Conservation (phyloP, 768 basidiomycete species). For the Zangia roseola region DNA sequence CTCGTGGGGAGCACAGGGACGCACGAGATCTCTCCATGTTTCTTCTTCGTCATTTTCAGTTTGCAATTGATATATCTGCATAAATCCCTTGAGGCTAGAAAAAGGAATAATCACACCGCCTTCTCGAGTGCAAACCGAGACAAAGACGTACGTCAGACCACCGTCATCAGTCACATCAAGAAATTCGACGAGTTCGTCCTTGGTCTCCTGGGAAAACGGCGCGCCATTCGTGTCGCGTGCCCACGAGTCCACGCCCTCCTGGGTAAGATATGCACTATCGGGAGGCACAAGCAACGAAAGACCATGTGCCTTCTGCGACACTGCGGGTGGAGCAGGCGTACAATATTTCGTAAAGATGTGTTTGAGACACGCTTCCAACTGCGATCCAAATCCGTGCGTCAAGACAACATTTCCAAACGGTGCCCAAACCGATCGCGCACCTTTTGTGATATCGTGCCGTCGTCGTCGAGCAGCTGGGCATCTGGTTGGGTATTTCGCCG, state of each 20-base stretch:
- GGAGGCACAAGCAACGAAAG: conserved; percentile 43
- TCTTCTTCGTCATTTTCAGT: conserved; percentile 83
- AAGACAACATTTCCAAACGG: neutral
- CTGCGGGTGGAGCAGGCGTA: conserved; percentile 37
- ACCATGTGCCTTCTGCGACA: conserved; percentile 18
- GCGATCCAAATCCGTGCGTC: neutral
- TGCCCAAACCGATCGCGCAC: conserved; percentile 31
- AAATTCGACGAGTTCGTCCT: conserved; percentile 73
- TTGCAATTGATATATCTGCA: conserved; percentile 84
- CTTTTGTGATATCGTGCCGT: conserved; percentile 66
- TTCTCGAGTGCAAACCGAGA: neutral
- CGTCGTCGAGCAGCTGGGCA: conserved; percentile 64
- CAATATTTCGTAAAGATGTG: conserved; percentile 84
- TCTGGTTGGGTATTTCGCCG: conserved; percentile 49
- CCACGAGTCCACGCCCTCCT: conserved; percentile 69
- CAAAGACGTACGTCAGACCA: conserved; percentile 60
- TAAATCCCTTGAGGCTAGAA: conserved; percentile 70
- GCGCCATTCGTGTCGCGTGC: conserved; percentile 80
- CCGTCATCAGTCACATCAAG: conserved; percentile 74
- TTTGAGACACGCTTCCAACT: conserved; percentile 69
- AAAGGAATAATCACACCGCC: neutral
- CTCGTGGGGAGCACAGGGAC: conserved; percentile 22
- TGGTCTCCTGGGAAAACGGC: conserved; percentile 74
- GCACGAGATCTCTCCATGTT: conserved; percentile 79
- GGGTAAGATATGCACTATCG: conserved; percentile 54